A percentile compares a stretch with the other conserved stretches of the same genome.
Conservation (phyloP, 345 rosid genomes). For the Reutealis trisperma region DNA sequence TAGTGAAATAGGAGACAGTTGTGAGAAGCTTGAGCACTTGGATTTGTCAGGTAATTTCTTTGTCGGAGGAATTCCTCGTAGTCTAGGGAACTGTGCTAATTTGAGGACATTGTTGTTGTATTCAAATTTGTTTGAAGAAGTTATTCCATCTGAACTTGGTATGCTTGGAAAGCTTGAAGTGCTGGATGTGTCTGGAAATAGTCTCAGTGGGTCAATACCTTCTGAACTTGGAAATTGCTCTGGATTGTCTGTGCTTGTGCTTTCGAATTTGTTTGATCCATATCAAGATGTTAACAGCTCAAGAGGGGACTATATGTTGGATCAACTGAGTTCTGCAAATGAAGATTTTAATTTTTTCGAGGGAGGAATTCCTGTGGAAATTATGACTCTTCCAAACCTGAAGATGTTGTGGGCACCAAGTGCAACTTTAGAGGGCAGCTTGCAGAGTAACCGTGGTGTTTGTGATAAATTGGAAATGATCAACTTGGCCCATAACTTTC, state of each 20-base stretch:
- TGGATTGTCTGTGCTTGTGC: constrained; percentile 65
- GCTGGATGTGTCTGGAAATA: constrained; percentile 81
- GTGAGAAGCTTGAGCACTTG: constrained; percentile 80
- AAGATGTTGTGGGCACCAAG: constrained; percentile 91
- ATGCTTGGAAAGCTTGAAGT: constrained; percentile 72
- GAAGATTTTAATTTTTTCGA: constrained; percentile 79
- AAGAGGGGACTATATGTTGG: constrained; percentile 42
- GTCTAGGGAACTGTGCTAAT: constrained; percentile 62
- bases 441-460: constrained; percentile 66
- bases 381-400: constrained; percentile 65
- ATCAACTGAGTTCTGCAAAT: constrained; percentile 37
- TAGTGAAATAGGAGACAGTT: constrained; percentile 56
- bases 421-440: constrained; percentile 65
- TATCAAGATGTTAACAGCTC: constrained; percentile 40
- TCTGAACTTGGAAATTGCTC: constrained; percentile 73
- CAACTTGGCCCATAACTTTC: constrained; percentile 71
- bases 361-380: constrained; percentile 63
- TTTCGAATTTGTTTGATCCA: constrained; percentile 57
- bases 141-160: constrained; percentile 65
- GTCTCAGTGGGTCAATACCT: constrained; percentile 72
- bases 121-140: constrained; percentile 73
- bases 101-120: constrained; percentile 66
- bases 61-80: constrained; percentile 59
- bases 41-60: constrained; percentile 82
- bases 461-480: constrained; percentile 78